phyloP scores from a whole-genome alignment of 2,329 filamentous ascomycete species.

The Talaromyces pinophilus region DNA sequence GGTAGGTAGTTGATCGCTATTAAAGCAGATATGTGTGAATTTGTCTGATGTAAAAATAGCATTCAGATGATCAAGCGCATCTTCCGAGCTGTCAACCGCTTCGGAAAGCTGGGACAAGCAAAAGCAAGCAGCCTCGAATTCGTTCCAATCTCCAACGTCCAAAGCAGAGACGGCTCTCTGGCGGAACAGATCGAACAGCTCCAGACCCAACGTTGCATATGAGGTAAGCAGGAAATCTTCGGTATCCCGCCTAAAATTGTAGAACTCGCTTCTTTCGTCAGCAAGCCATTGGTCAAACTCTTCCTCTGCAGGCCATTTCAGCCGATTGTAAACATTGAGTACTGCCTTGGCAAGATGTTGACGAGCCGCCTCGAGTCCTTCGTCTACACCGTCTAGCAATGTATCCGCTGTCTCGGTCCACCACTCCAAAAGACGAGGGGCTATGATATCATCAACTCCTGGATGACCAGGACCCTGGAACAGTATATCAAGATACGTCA shows the following conservation, averaged over 20 bases:
- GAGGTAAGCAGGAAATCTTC: conserved; percentile 48
- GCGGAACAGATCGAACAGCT: conserved; percentile 45
- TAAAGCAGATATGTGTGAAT: conserved; percentile 37
- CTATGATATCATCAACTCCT: conserved; percentile 43
- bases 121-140: conserved; percentile 48
- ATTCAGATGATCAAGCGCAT: conserved; percentile 45
- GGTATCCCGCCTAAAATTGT: conserved; percentile 48
- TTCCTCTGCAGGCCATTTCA: conserved; percentile 40
- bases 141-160: conserved; percentile 42
- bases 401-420: conserved; percentile 46
- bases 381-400: conserved; percentile 35
- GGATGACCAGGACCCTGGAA: conserved; percentile 45
- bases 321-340: conserved; percentile 45
- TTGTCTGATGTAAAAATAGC: conserved; percentile 43
- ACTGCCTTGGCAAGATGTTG: conserved; percentile 43
- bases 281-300: conserved; percentile 43
- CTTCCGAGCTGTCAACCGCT: conserved; percentile 47
- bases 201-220: conserved; percentile 47
- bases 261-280: conserved; percentile 47
- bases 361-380: conserved; percentile 36
- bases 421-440: conserved; percentile 43
- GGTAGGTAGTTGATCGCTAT: conserved; percentile 34
- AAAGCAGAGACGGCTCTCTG: conserved; percentile 39
- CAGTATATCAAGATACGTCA: conserved; percentile 41
- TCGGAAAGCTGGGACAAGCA: conserved; percentile 49